These are phyloP conservation scores for Kuraishia piskuri DNA, from an alignment of 805 yeast genomes.

Conservation along the genomic window DNA sequence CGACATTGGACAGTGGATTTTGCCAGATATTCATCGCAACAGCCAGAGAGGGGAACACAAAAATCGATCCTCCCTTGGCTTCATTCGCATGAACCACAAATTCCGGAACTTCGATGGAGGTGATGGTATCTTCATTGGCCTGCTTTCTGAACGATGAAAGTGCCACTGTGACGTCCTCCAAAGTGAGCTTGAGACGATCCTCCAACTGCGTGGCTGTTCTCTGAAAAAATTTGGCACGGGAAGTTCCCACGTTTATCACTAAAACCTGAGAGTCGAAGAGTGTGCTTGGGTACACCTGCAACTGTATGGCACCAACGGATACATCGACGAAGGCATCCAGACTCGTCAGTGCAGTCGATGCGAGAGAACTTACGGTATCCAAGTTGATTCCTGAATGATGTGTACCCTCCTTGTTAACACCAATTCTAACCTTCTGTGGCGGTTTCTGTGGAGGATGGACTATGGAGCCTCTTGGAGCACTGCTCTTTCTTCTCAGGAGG, in stretches of 20 bases:
- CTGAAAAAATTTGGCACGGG: constrained; percentile 45
- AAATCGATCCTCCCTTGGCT: constrained; percentile 73
- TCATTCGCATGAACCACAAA: constrained; percentile 47
- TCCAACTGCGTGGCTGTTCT: constrained; percentile 35
- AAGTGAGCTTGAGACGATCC: constrained; percentile 49
- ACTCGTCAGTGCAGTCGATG: constrained; percentile 22
- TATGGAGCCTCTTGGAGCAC: not conserved
- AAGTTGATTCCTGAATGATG: not conserved
- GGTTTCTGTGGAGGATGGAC: constrained; percentile 1
- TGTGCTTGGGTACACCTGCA: constrained; percentile 78
- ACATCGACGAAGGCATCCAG: constrained; percentile 66
- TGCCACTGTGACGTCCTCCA: constrained; percentile 59
- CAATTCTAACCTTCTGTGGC: constrained; percentile 5
- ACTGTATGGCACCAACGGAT: constrained; percentile 40
- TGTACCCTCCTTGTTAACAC: not conserved
- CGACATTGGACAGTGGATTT: constrained; percentile 34
- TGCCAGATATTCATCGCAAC: constrained; percentile 75
- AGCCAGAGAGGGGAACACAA: constrained; percentile 68
- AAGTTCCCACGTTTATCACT: constrained; percentile 46
- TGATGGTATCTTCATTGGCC: constrained; percentile 35
- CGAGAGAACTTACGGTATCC: not conserved
- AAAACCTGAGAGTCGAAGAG: constrained; percentile 72
- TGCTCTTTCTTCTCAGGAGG: constrained; percentile 5
- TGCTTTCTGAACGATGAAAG: constrained; percentile 51
- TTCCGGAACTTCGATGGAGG: constrained; percentile 36